phyloP scores from a whole-genome alignment of 164 flowering plant genomes.

The Stephania yunnanensis region DNA sequence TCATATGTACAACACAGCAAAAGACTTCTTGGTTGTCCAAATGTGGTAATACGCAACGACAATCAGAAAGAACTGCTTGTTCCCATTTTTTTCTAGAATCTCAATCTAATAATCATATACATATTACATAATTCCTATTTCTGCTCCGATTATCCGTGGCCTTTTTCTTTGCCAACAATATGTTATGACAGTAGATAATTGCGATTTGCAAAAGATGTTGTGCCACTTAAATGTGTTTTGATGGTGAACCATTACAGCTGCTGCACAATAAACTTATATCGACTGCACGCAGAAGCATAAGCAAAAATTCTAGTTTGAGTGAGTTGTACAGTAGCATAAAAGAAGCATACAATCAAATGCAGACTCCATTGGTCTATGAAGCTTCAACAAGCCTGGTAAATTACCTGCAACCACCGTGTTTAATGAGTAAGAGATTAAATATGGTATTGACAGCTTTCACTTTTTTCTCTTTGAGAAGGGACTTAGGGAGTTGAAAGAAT shows the following conservation, averaged over 20 bases:
- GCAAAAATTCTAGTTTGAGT: constrained; percentile 60
- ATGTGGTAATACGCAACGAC: neutral
- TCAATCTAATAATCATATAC: neutral
- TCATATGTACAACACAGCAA: too few species aligned
- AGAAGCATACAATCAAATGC: constrained; percentile 86
- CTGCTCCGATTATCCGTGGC: neutral
- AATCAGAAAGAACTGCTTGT: neutral
- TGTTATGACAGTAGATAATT: neutral
- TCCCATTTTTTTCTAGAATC: neutral
- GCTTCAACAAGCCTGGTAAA: constrained; percentile 62
- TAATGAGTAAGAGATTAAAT: neutral
- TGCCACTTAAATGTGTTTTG: neutral
- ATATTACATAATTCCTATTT: neutral
- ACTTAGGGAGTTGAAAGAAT: constrained; percentile 78
- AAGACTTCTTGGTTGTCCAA: too few species aligned
- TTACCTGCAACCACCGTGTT: neutral
- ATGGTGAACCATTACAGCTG: constrained; percentile 38
- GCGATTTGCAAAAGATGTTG: constrained; percentile 54
- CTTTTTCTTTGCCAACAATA: neutral
- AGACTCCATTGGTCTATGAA: constrained; percentile 85
- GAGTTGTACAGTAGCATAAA: constrained; percentile 80
- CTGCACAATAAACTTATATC: constrained; percentile 75
- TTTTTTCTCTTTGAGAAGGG: constrained; percentile 41
- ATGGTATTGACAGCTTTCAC: neutral
- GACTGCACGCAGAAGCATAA: constrained; percentile 65